Evolutionary conservation across 164 flowering plant genomes (phyloP).

Genomic region (Macadamia integrifolia): DNA sequence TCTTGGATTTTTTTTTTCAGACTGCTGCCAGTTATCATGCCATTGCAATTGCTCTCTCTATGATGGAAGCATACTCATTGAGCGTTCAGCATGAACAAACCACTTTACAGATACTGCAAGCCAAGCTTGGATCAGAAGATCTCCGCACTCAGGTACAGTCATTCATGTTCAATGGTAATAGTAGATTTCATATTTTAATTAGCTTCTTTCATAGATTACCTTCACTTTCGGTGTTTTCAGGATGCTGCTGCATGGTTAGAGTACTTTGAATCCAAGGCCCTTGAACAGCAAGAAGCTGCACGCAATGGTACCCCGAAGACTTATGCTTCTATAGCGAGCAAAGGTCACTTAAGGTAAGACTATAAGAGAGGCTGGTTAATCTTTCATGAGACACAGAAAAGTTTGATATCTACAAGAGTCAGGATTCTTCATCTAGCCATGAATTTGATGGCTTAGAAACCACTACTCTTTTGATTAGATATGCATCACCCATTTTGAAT

Average conservation of each 20-base stretch:
- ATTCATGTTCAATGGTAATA: background rate
- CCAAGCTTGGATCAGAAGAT: conserved; percentile 90
- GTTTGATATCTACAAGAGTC: too few species aligned
- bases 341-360: conserved; percentile 57
- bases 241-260: conserved; percentile 99
- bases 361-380: too few species aligned
- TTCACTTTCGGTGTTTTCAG: conserved; percentile 25
- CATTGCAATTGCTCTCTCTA: conserved; percentile 90
- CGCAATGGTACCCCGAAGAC: conserved; percentile 95
- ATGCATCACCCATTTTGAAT: too few species aligned
- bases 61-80: conserved; percentile 91
- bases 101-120: conserved; percentile 80
- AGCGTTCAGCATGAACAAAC: conserved; percentile 98
- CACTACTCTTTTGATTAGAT: too few species aligned
- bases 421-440: too few species aligned
- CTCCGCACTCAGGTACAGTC: conserved; percentile 78
- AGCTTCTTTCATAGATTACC: background rate
- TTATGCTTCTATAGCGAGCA: conserved; percentile 94
- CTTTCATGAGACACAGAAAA: too few species aligned
- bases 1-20: conserved; percentile 29
- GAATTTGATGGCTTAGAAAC: too few species aligned
- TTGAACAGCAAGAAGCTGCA: conserved; percentile 99
- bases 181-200: background rate
- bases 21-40: conserved; percentile 99
- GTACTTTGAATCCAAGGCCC: conserved; percentile 86